Percentiles rank a stretch among this genome's conserved stretches.
phyloP scores from a whole-genome alignment of 2,329 filamentous ascomycete genomes.

The Aspergillus sp. region DNA sequence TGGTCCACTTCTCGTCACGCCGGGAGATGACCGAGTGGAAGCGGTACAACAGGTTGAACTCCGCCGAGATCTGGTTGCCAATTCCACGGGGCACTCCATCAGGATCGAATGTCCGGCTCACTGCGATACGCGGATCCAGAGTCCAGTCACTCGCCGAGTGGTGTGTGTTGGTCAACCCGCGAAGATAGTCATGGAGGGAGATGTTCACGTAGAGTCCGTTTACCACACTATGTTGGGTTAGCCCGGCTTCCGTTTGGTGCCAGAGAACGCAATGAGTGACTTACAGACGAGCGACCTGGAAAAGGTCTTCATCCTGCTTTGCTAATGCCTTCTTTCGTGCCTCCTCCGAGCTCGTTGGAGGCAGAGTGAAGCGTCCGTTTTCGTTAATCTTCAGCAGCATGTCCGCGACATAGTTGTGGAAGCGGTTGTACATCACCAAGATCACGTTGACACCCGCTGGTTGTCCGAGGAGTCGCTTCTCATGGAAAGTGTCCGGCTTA shows the following conservation, averaged over 20 bases:
- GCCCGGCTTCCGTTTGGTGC: no score
- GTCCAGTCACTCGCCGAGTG: conserved; percentile 7
- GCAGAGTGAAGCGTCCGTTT: conserved; percentile 26
- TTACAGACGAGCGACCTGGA: conserved; percentile 31
- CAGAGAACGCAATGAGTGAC: background rate
- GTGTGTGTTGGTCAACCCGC: conserved; percentile 24
- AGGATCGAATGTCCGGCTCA: conserved; percentile 1
- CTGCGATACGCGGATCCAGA: conserved; percentile 7
- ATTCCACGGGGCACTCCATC: conserved; percentile 39
- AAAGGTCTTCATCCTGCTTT: conserved; percentile 35
- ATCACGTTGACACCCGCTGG: conserved; percentile 34
- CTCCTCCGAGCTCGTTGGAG: conserved; percentile 15
- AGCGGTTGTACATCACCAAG: conserved; percentile 38
- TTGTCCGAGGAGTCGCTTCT: conserved; percentile 29
- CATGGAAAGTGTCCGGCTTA: conserved; percentile 39
- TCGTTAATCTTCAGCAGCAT: conserved; percentile 44
- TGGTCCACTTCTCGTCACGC: conserved; percentile 35
- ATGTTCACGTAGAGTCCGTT: conserved; percentile 35
- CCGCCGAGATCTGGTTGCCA: conserved; percentile 52
- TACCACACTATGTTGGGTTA: conserved; percentile 15
- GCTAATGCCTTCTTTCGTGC: conserved; percentile 34
- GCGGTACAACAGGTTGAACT: conserved; percentile 55
- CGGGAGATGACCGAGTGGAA: conserved; percentile 48
- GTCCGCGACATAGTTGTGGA: conserved; percentile 40
- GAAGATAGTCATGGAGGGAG: conserved; percentile 33